Conservation (phyloP, 140 eudicot genomes). For the Eryngium alpinum region DNA sequence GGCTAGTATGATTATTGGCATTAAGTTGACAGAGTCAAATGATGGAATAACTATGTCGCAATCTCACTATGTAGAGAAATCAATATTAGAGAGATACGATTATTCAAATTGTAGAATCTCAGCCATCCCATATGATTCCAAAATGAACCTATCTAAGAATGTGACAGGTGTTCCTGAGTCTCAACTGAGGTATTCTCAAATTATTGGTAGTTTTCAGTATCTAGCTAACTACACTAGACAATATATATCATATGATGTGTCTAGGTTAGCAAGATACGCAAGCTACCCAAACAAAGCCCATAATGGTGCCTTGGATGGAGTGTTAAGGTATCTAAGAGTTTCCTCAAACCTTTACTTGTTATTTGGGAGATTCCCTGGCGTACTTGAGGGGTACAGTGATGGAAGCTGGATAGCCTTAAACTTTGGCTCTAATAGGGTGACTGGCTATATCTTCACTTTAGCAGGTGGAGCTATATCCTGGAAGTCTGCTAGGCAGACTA, state of each 20-base stretch:
- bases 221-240: background rate
- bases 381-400: too few relatives aligned
- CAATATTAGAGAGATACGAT: too few relatives aligned
- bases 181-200: too few relatives aligned
- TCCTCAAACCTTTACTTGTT: background rate
- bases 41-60: too few relatives aligned
- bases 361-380: background rate
- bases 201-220: too few relatives aligned
- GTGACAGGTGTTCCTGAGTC: too few relatives aligned
- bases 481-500: background rate
- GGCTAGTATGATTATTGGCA: background rate
- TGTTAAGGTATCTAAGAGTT: background rate
- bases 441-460: background rate
- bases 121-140: too few relatives aligned
- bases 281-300: background rate
- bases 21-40: too few relatives aligned
- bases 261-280: too few relatives aligned
- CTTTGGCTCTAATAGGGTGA: background rate
- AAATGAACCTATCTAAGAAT: too few relatives aligned
- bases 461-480: background rate
- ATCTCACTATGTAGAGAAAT: constrained; percentile 1
- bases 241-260: background rate
- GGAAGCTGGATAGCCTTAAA: background rate
- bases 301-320: constrained; percentile 1
- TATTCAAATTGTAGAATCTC: too few relatives aligned